Base-by-base conservation (phyloP, 805 yeast species). In the Saccharomycopsis sp. region DNA sequence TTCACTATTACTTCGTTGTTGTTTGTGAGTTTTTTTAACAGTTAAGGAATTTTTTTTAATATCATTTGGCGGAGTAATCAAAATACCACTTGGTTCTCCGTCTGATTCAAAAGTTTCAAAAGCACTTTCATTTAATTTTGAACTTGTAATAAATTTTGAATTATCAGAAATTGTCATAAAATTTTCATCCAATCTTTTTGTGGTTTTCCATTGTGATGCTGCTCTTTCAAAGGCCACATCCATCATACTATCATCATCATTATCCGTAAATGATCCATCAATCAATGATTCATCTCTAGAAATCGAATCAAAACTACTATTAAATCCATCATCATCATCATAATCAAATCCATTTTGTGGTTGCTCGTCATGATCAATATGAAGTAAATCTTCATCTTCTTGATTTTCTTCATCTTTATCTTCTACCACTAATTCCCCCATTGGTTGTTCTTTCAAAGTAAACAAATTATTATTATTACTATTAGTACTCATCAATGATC, bases 181-280 rank as follows among this genome's bases (percentile, higher is more conserved):
- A 17, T 14, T 26, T 6, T 13, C 21, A 17, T 31, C 21, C 13
- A 26, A 31, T 23, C 32, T 34, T 10, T 29, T 32, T 26, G 32
- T 31, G 12, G 36, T 15, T 18, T 44, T 44, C 47, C 44, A 44
- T 9, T 36, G 39, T 17, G 30, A 21, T 4, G 40, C 41, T 4
- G 46, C 43, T 20, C 47, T 36, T 33, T 42, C 39, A 33, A 45
- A 45, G 12, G 49, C 49, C 14, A 45, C n/a, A 31, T 42, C 39
- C 35, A 34, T 34, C 12, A 42, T 35, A 27, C 49, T 42, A 21
- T 45, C 49, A 23, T 39, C 46, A 18, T 44, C 47, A 20, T 41
- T 45, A 25, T 40, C 47, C 4, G 47, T 44, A 20, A 44, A 44
- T 15, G 47, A 44, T 3, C 42, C 47, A 25, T 34, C 44, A 17